Evolutionary conservation across 305 asterid genomes (phyloP).

Genomic region (Withania somnifera): DNA sequence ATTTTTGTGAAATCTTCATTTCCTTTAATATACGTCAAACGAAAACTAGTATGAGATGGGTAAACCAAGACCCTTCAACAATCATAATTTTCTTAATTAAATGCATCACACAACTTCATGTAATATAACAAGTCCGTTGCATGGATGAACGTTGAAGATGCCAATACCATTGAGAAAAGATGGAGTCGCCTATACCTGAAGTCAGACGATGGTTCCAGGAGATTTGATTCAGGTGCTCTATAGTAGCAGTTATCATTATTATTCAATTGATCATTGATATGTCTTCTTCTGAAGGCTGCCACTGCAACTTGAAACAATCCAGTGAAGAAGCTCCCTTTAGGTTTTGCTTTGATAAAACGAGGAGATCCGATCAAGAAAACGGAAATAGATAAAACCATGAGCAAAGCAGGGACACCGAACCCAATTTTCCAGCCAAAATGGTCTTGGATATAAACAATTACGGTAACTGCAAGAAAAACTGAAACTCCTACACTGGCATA

Average conservation of each 20-base stretch:
- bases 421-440: conserved; percentile 1
- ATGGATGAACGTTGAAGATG: neutral
- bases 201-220: neutral
- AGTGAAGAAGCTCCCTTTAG: neutral
- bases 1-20: neutral
- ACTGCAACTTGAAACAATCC: neutral
- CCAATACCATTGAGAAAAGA: neutral
- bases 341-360: neutral
- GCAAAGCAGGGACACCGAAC: neutral
- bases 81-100: neutral
- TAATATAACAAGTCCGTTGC: neutral
- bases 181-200: neutral
- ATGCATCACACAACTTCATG: neutral
- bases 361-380: neutral
- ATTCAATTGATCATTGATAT: neutral
- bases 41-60: neutral
- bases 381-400: neutral
- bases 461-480: neutral
- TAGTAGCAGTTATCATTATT: neutral
- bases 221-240: neutral
- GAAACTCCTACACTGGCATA: neutral
- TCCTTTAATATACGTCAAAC: neutral
- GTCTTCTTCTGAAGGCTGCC: neutral
- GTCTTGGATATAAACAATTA: neutral
- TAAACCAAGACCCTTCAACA: neutral